Base-by-base conservation (phyloP, 176 grass and related monocot species). In the Lolium rigidum region DNA sequence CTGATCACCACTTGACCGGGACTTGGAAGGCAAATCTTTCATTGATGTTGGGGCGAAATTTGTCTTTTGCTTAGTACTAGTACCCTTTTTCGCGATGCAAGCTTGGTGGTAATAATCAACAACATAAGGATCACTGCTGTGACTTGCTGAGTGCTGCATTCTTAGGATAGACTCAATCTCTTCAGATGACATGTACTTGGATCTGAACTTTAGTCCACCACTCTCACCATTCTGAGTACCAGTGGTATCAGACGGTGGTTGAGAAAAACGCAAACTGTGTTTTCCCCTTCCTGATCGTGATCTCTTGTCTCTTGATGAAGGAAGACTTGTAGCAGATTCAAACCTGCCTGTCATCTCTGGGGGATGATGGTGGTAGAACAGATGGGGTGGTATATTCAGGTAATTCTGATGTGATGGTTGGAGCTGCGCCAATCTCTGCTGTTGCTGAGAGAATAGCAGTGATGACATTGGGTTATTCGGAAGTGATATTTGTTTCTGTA, bases 31-130 rank as follows among this genome's bases (percentile, higher is more conserved):
- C 79, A 94, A 71, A 62, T 99, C 97, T 84, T 94, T 96, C 79
- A 94, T 84, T 83, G 88, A 76, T 56, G 84, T 82, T 50, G 97
- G 97, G 35, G 76, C 88, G 58, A 99, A 99, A 88, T 52, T 88
- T 67, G 60, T 44, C 80, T 89, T 95, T 55, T 89, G 92, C 85
- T 82, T 94, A 60, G 87, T 84, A 82, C 50, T 87, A 57, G 80
- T 75, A 63, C 92, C 84, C 77, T 81, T 94, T 83, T 99, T 99
- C 2, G 92, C 94, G 64, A 99, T 90, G 90, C 94, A 94, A 89
- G 97, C 97, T 91, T 97, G 94, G 83, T 99, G 97, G 57, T 99
- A 99, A 82, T 99, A 99, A 79, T 99, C 97, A n/a, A 93, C 92
- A 26, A 90, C 61, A 43, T 99, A 99, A 83, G 97, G 94, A 93